Base-by-base conservation (phyloP, 225 moss, liverwort and hornwort species). In the Bryum argenteum region DNA sequence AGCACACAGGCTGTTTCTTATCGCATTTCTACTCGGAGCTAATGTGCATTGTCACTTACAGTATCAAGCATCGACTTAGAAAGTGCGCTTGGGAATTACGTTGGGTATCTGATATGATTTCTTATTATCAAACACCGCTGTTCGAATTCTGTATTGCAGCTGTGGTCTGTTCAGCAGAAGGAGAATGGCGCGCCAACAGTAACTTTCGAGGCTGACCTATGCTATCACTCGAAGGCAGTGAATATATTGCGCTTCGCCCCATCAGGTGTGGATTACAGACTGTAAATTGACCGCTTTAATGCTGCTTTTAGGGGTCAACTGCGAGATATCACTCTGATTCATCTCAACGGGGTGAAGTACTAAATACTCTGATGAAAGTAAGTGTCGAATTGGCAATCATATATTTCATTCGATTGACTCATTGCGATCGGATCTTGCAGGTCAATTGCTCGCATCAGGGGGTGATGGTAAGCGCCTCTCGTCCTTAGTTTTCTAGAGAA, bases 181-280 rank as follows among this genome's bases (percentile, higher is more conserved):
- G 94, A 93, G 53, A 89, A 92, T 75, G 81, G 81, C 9, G 51
- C 71, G 28, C 94, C 94, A 21, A 75, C 84, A 26, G 94, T 89
- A 54, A 67, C 69, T 10, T 91, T 89, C 65, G 87, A 91, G 77
- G 80, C 89, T 40, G 91, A 90, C 54, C 87, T 98, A 40, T 87
- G 87, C 40, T 91, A 91, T 71, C 98, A 98, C 72, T 75, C 81
- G 0, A 88, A 91, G 65, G 92, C 98, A 21, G 98, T 94, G 40
- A 98, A 98, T 75, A 77, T 92, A 50, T 11, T 98, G 23, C 92
- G 98, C 37, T 98, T 98, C 55, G 78, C 94, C 19, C 84, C 94
- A 19, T 91, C 94, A 73, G 97, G 97, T 87, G 56, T 33, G 75
- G 15, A 54, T 59, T 45, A 37, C 40, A 40, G 39, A 63, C 6